A percentile compares a stretch with the other conserved stretches of the same genome.
Evolutionary conservation across 768 basidiomycete species (phyloP).

Genomic region (Termitomyces sp.): DNA sequence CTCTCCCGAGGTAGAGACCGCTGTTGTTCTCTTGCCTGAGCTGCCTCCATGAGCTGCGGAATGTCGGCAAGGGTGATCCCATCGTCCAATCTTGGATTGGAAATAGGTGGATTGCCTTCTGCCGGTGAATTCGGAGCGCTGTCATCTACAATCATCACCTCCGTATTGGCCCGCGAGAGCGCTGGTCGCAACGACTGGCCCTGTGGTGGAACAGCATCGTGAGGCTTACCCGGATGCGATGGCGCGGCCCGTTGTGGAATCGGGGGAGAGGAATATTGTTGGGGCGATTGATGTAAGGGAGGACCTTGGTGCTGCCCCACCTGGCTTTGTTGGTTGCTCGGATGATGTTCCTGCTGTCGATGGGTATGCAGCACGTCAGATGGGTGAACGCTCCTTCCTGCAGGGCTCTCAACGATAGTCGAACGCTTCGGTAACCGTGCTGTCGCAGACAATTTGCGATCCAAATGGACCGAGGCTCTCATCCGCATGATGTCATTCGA

Average conservation of each 20-base stretch:
- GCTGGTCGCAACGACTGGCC: conserved; percentile 58
- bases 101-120: conserved; percentile 30
- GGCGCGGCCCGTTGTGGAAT: conserved; percentile 26
- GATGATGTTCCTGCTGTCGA: conserved; percentile 36
- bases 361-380: conserved; percentile 49
- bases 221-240: conserved; percentile 34
- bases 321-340: conserved; percentile 25
- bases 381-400: conserved; percentile 78
- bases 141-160: conserved; percentile 87
- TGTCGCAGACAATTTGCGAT: conserved; percentile 92
- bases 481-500: conserved; percentile 90
- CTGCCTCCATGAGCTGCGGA: conserved; percentile 87
- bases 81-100: conserved; percentile 47
- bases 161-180: conserved; percentile 75
- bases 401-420: conserved; percentile 91
- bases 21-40: conserved; percentile 83
- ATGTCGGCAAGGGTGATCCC: conserved; percentile 93
- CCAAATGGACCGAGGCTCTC: conserved; percentile 82
- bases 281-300: conserved; percentile 20
- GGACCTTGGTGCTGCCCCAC: conserved; percentile 32
- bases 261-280: conserved; percentile 20
- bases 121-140: conserved; percentile 68
- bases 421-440: conserved; percentile 90
- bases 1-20: conserved; percentile 76
- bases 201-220: conserved; percentile 25